Evolutionary conservation across 2,329 filamentous ascomycete genomes (phyloP).

Genomic region (Alternaria panax): DNA sequence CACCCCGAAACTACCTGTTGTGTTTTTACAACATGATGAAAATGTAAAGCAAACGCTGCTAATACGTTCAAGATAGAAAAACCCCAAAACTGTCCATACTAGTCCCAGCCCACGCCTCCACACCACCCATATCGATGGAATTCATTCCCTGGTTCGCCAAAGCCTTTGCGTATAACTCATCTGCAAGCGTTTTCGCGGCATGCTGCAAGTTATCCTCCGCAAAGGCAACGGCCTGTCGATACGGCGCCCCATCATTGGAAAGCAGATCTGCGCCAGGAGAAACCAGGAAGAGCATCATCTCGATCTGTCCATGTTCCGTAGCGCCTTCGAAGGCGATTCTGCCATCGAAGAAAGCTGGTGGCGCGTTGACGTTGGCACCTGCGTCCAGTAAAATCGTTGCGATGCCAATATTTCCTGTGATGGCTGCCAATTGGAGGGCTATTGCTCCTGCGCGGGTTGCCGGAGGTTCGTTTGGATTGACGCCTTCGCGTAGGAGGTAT

Average conservation of each 20-base stretch:
- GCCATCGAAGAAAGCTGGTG: not conserved
- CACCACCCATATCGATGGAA: not conserved
- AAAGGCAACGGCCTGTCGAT: not conserved
- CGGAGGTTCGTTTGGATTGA: not conserved
- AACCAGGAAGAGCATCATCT: conserved; percentile 27
- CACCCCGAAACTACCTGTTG: no score
- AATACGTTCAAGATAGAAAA: not conserved
- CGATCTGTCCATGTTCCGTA: conserved; percentile 39
- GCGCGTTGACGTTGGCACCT: not conserved
- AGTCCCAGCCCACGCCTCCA: not conserved
- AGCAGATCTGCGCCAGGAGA: not conserved
- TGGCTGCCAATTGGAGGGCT: not conserved
- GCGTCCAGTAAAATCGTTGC: not conserved
- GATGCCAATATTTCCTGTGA: not conserved
- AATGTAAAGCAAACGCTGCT: not conserved
- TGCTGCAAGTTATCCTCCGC: not conserved
- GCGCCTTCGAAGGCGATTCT: conserved; percentile 35
- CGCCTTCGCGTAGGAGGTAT: not conserved
- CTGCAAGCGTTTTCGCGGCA: not conserved
- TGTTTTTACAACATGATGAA: not conserved
- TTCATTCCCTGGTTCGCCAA: no score
- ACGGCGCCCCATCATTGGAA: not conserved
- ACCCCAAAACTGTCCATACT: not conserved
- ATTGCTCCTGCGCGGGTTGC: not conserved
- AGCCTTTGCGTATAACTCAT: not conserved